These are phyloP conservation scores for Chlamydomonas eustigma DNA, from an alignment of 139 green algal genomes.

Conservation along the genomic window DNA sequence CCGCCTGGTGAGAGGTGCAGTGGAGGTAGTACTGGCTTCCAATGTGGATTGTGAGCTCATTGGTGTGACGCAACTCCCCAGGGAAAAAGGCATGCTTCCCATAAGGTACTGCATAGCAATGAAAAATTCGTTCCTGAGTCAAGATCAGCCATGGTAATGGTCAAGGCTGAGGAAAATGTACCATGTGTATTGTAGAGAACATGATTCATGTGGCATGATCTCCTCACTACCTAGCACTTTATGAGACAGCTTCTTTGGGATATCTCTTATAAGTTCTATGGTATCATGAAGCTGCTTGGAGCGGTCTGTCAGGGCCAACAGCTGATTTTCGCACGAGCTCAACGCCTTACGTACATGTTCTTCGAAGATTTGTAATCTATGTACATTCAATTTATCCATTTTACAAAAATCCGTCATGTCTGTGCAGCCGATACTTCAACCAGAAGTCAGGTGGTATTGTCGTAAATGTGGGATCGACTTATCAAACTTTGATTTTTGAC, in stretches of 20 bases:
- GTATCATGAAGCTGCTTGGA: background rate
- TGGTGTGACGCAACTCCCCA: slow-evolving; percentile 44
- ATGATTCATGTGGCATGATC: background rate
- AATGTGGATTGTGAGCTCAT: slow-evolving; percentile 43
- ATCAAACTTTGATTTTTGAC: no score
- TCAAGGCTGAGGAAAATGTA: background rate
- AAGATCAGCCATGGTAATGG: background rate
- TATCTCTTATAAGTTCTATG: background rate
- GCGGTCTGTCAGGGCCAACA: background rate
- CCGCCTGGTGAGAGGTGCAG: slow-evolving; percentile 24
- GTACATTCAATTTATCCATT: no score
- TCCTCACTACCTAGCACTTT: background rate
- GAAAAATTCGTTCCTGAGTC: background rate
- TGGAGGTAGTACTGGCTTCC: slow-evolving; percentile 31
- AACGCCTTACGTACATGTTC: background rate
- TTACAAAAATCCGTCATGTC: no score
- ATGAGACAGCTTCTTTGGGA: background rate
- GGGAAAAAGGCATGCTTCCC: slow-evolving; percentile 48
- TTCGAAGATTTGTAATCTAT: no score
- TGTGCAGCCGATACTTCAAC: no score
- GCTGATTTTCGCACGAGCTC: background rate
- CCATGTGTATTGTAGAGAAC: background rate
- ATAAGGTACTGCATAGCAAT: slow-evolving; percentile 25
- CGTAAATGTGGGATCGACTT: no score
- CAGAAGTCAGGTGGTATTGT: no score